phyloP scores from a whole-genome alignment of 2,329 filamentous ascomycete species.

The Leptographium procerum region DNA sequence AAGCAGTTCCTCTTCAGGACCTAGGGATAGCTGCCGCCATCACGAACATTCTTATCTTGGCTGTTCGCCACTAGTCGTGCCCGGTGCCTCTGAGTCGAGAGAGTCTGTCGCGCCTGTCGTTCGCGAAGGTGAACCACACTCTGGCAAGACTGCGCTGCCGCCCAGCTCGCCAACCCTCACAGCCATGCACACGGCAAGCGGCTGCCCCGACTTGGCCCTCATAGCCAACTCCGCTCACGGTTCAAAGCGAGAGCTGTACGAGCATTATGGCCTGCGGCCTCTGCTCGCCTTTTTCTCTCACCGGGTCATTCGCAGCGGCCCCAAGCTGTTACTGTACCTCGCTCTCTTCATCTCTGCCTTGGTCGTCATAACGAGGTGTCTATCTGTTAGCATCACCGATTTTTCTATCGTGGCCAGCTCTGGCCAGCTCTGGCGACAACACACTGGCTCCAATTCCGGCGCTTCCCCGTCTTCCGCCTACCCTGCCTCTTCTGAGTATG shows the following conservation, averaged over 20 bases:
- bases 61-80: no score
- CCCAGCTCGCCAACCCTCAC: neutral
- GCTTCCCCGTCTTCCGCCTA: neutral
- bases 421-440: conserved; percentile 11
- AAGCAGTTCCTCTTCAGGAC: neutral
- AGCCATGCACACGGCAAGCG: neutral
- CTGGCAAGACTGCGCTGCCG: neutral
- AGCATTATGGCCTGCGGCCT: conserved; percentile 1
- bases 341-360: conserved; percentile 13
- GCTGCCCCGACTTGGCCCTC: neutral
- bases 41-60: no score
- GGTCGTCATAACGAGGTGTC: conserved; percentile 13
- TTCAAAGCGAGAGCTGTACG: neutral
- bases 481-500: conserved; percentile 3
- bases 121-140: neutral
- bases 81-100: no score
- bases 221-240: neutral
- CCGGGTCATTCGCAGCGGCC: conserved; percentile 18
- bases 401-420: conserved; percentile 10
- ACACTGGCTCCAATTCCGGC: conserved; percentile 1
- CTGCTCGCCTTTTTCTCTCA: conserved; percentile 19
- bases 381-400: conserved; percentile 13
- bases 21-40: neutral
- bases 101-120: neutral
- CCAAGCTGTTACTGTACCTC: conserved; percentile 17